These are phyloP conservation scores for Austropuccinia psidii DNA, from an alignment of 1,284 basidiomycete genomes.

Conservation along the genomic window DNA sequence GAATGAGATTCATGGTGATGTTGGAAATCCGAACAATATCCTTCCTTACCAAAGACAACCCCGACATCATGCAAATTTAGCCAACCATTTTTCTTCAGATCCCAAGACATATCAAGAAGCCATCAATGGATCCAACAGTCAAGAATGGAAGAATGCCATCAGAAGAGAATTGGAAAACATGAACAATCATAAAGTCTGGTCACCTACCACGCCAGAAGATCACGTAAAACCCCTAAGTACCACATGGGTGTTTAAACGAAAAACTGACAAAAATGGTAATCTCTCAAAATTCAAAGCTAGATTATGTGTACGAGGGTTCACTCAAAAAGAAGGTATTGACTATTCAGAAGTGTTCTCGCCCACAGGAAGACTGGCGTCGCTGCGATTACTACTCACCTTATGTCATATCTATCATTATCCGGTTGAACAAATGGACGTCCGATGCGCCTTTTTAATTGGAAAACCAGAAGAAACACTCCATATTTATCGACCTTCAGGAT, in stretches of 20 bases:
- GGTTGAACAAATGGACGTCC: neutral
- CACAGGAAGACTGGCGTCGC: neutral
- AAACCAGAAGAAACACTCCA: neutral
- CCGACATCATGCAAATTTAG: neutral
- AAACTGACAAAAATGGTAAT: neutral
- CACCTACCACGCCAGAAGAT: too few relatives aligned
- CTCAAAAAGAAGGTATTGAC: conserved; percentile 4
- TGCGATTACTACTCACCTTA: neutral
- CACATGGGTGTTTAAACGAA: neutral
- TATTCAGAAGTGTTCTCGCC: neutral
- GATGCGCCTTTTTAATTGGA: neutral
- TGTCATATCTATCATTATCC: neutral
- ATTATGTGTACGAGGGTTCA: neutral
- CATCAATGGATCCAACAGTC: neutral
- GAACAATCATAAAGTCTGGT: neutral
- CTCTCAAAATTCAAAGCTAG: conserved; percentile 9
- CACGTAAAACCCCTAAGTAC: too few relatives aligned
- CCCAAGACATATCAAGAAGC: conserved; percentile 12
- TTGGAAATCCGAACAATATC: neutral
- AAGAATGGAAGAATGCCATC: neutral
- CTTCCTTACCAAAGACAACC: neutral
- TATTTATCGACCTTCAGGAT: neutral
- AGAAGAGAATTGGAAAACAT: neutral
- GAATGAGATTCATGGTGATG: neutral
- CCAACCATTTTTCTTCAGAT: neutral